phyloP scores from a whole-genome alignment of 2,329 filamentous ascomycete species.

The Septoria linicola region DNA sequence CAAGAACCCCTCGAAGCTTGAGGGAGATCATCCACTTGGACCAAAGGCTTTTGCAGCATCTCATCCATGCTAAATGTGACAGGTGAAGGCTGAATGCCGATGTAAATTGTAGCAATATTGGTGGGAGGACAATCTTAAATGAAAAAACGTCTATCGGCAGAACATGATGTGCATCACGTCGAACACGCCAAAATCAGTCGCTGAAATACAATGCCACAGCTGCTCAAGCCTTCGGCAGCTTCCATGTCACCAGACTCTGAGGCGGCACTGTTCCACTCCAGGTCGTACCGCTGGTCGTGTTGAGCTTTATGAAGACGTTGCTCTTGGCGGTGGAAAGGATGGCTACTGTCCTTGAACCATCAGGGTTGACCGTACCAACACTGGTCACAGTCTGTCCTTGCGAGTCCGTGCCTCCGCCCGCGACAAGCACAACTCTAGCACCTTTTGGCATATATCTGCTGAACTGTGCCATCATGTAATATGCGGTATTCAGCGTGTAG shows the following conservation, averaged over 20 bases:
- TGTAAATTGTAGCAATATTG: too few species aligned
- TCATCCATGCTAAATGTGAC: too few species aligned
- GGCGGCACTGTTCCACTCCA: conserved; percentile 23
- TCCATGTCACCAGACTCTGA: conserved; percentile 22
- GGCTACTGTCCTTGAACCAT: conserved; percentile 23
- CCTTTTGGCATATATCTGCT: conserved; percentile 23
- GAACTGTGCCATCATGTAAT: conserved; percentile 28
- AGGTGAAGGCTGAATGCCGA: too few species aligned
- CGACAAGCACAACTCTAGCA: conserved; percentile 15
- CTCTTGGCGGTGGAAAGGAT: conserved; percentile 19
- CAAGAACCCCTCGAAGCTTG: too few species aligned
- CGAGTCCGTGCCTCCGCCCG: conserved; percentile 7
- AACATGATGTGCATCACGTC: too few species aligned
- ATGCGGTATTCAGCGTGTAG: conserved; percentile 23
- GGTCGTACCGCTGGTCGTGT: conserved; percentile 17
- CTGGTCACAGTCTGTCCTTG: conserved; percentile 16
- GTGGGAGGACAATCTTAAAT: too few species aligned
- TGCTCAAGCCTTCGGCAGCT: conserved; percentile 15
- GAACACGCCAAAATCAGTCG: too few species aligned
- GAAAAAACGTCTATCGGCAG: too few species aligned
- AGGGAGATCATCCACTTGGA: too few species aligned
- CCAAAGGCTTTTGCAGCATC: too few species aligned
- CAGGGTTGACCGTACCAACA: conserved; percentile 23
- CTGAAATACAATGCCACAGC: too few species aligned
- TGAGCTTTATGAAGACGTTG: conserved; percentile 18